phyloP scores from a whole-genome alignment of 345 rosid genomes.

The Physaria fendleri region DNA sequence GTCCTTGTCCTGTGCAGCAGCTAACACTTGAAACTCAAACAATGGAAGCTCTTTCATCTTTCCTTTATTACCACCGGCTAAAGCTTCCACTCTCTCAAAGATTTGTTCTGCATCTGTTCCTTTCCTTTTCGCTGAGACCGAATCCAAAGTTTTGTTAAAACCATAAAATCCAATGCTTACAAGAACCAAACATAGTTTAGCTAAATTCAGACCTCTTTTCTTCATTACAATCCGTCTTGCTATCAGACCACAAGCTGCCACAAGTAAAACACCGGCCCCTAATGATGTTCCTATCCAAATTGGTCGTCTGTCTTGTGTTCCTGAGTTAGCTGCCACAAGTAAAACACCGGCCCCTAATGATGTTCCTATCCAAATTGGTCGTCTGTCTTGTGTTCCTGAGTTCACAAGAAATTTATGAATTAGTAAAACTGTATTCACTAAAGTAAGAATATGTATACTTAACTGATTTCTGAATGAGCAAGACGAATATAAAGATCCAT shows the following conservation, averaged over 20 bases:
- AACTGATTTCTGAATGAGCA: slow-evolving; percentile 43
- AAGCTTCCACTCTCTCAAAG: slow-evolving; percentile 31
- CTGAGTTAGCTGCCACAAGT: slow-evolving; percentile 17
- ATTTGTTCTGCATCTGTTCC: slow-evolving; percentile 21
- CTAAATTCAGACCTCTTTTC: slow-evolving; percentile 14
- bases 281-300: slow-evolving; percentile 2
- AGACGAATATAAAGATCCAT: slow-evolving; percentile 40
- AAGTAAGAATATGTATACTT: not conserved
- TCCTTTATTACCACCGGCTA: slow-evolving; percentile 33
- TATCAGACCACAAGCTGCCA: slow-evolving; percentile 21
- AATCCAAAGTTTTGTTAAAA: not conserved
- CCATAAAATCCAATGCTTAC: not conserved
- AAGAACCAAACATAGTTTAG: slow-evolving; percentile 8
- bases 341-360: slow-evolving; percentile 11
- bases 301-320: slow-evolving; percentile 14
- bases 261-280: slow-evolving; percentile 16
- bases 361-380: slow-evolving; percentile 13
- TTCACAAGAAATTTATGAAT: not conserved
- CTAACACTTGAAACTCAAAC: slow-evolving; percentile 39
- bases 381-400: slow-evolving; percentile 15
- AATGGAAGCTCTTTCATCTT: slow-evolving; percentile 31
- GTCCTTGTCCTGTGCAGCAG: slow-evolving; percentile 54
- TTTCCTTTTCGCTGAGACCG: slow-evolving; percentile 12
- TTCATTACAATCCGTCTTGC: slow-evolving; percentile 8
- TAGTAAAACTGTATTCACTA: not conserved